Evolutionary conservation across 352 stramenopile genomes (phyloP).

Genomic region (Paralagenidium karlingii): DNA sequence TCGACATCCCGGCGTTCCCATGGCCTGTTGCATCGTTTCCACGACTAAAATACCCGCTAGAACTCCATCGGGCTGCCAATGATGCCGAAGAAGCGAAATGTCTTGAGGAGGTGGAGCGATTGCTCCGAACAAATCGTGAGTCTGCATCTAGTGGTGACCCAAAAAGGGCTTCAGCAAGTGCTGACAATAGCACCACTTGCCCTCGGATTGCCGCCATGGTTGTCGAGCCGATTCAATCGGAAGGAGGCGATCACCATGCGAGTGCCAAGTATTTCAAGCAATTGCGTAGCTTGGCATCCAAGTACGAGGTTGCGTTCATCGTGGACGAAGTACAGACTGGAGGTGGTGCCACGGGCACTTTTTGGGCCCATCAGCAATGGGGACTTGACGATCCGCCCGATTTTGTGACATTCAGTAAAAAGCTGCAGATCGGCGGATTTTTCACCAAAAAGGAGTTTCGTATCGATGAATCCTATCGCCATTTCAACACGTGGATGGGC

Average conservation of each 20-base stretch:
- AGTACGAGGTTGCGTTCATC: slow-evolving; percentile 63
- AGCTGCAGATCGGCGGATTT: slow-evolving; percentile 74
- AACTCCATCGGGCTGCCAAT: slow-evolving; percentile 40
- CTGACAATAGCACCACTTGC: slow-evolving; percentile 9
- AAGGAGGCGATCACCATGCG: slow-evolving; percentile 71
- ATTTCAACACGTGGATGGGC: slow-evolving; percentile 86
- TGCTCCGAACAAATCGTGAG: slow-evolving; percentile 31
- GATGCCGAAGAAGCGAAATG: slow-evolving; percentile 55
- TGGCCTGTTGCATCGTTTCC: slow-evolving; percentile 74
- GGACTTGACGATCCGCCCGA: slow-evolving; percentile 59
- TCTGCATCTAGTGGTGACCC: not conserved
- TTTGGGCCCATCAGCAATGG: slow-evolving; percentile 81
- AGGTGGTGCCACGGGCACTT: slow-evolving; percentile 68
- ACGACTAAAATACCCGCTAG: slow-evolving; percentile 49
- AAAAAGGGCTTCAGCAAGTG: too few species aligned
- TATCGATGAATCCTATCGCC: slow-evolving; percentile 54
- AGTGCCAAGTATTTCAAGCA: slow-evolving; percentile 52
- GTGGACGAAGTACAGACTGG: slow-evolving; percentile 80
- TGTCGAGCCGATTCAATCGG: slow-evolving; percentile 70
- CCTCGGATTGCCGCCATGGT: slow-evolving; percentile 62
- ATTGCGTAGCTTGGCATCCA: slow-evolving; percentile 36
- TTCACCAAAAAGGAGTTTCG: slow-evolving; percentile 70
- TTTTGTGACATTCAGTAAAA: slow-evolving; percentile 80
- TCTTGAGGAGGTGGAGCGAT: slow-evolving; percentile 39
- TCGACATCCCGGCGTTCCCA: slow-evolving; percentile 74